Base-by-base conservation (phyloP, 2,329 filamentous ascomycete genomes). In the Plenodomus lindquistii region DNA sequence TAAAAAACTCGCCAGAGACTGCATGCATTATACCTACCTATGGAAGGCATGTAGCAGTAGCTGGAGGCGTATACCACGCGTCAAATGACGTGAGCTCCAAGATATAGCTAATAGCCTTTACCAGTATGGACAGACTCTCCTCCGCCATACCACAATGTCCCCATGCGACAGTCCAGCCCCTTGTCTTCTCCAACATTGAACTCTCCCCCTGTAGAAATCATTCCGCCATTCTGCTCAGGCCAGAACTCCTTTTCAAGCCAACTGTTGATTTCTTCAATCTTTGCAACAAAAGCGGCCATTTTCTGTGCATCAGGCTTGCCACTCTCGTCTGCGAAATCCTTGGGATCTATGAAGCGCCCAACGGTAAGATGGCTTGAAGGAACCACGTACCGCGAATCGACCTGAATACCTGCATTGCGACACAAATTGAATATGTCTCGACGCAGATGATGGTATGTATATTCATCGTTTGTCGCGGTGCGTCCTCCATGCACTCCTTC, bases 351-450 rank as follows among this genome's bases (percentile, higher is more conserved):
- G 68, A 94, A 97, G 3, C 93, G 80, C 0, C 83, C 92, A 48
- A 97, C 82, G 0, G 93, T 97, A 65, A 97, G 82, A 75, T 97
- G 93, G 15, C 90, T 91, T 39, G 88, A 93, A 1, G 92, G 92
- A 2, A 96, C 90, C 19, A 92, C 85, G 69, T 97, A 97, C 48
- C 93, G 81, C 43, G 88, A 89, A 18, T 80, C 86, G 27, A 96
- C 80, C 15, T 81, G 74, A n/a, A 93, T 77, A 1, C 88, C 89
- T 0, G 84, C 80, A 3, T 75, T 75, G 38, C 78, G 75, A 3
- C 84, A 81, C 20, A 84, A 75, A 40, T 81, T 77, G 68, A 86
- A 94, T 11, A 95, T 69, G 66, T 96, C 91, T 3, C 87, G 81
- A 2, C 93, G 85, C 8, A 97, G 82, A 71, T 97, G 93, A 67